phyloP scores from a whole-genome alignment of 495 filamentous ascomycete species.

The Daldinia decipiens region DNA sequence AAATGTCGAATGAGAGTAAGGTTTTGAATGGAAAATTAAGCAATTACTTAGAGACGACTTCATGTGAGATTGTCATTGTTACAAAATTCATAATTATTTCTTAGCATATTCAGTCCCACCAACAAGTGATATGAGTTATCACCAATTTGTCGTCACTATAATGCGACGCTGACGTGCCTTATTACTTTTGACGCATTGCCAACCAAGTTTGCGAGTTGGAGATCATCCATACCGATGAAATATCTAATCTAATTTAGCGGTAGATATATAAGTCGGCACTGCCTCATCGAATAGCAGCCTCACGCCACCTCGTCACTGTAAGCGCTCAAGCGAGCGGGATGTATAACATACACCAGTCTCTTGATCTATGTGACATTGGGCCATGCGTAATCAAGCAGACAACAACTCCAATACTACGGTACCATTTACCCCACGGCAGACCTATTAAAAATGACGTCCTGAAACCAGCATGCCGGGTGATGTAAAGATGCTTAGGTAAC shows the following conservation, averaged over 20 bases:
- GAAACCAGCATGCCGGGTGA: slow-evolving; percentile 15
- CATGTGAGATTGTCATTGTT: no score
- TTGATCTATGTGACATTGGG: slow-evolving; percentile 12
- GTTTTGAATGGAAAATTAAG: no score
- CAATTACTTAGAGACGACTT: no score
- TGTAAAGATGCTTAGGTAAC: slow-evolving; percentile 26
- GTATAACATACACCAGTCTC: background rate
- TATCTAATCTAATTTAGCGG: background rate
- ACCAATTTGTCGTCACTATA: background rate
- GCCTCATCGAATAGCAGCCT: background rate
- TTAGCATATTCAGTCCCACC: no score
- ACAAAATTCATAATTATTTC: no score
- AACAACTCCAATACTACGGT: slow-evolving; percentile 13
- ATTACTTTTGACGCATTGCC: background rate
- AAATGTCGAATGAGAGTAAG: no score
- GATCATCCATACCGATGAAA: background rate
- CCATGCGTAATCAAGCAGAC: slow-evolving; percentile 3
- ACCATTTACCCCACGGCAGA: slow-evolving; percentile 4
- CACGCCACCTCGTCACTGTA: slow-evolving; percentile 13
- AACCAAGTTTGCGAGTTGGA: background rate
- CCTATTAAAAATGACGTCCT: background rate
- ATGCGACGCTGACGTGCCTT: background rate
- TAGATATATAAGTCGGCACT: background rate
- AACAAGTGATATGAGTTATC: background rate
- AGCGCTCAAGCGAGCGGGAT: background rate